A percentile compares a stretch with the other conserved stretches of the same genome.
Conservation (phyloP, 2,329 filamentous ascomycete species). For the Paecilomyces fulvus region DNA sequence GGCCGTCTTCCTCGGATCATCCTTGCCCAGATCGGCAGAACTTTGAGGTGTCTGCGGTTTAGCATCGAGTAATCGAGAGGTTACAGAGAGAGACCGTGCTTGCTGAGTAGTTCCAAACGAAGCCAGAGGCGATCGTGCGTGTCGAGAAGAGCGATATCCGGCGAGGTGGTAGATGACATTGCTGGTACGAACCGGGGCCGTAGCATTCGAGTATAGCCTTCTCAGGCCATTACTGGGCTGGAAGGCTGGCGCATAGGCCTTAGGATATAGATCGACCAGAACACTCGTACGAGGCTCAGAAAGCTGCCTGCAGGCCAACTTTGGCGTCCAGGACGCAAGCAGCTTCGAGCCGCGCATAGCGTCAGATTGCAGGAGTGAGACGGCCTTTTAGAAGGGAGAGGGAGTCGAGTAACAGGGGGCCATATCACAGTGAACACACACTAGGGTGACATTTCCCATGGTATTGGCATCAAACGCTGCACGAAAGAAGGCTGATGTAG, state of each 20-base stretch:
- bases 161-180: slow-evolving; percentile 9
- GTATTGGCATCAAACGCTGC: slow-evolving; percentile 2
- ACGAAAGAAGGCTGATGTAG: not conserved
- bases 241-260: slow-evolving; percentile 1
- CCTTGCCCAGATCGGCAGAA: not conserved
- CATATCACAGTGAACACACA: slow-evolving; percentile 21
- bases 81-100: slow-evolving; percentile 20
- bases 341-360: slow-evolving; percentile 36
- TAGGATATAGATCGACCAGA: slow-evolving; percentile 11
- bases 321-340: slow-evolving; percentile 27
- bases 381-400: slow-evolving; percentile 15
- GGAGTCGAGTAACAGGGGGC: slow-evolving; percentile 16
- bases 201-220: slow-evolving; percentile 17
- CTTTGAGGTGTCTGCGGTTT: slow-evolving; percentile 14
- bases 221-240: slow-evolving; percentile 6
- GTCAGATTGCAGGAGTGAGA: slow-evolving; percentile 11
- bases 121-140: slow-evolving; percentile 6
- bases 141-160: slow-evolving; percentile 8
- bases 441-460: slow-evolving; percentile 11
- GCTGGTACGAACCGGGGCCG: slow-evolving; percentile 13
- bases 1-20: slow-evolving; percentile 22
- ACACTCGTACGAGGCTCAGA: slow-evolving; percentile 12
- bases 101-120: slow-evolving; percentile 13
- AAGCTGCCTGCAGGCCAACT: slow-evolving; percentile 18
- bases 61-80: slow-evolving; percentile 16